Evolutionary conservation across 345 rosid genomes (phyloP).

Genomic region (Melaleuca alternifolia): DNA sequence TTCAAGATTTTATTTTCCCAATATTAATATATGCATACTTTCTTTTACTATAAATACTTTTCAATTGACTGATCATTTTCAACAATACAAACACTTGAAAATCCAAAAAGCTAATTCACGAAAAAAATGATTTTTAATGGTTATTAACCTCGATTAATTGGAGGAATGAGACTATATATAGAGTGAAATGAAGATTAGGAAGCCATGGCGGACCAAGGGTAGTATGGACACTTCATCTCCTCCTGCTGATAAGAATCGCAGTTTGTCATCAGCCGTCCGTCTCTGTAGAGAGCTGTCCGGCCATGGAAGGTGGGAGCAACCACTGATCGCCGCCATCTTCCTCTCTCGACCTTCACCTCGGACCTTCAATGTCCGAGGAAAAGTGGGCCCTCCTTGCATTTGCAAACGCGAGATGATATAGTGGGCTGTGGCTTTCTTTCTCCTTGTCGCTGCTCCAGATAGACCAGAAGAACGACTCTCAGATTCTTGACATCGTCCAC

Average conservation of each 20-base stretch:
- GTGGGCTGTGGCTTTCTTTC: background rate
- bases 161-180: background rate
- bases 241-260: background rate
- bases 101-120: too few relatives aligned
- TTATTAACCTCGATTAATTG: fast-evolving
- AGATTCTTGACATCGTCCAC: background rate
- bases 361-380: background rate
- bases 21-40: too few relatives aligned
- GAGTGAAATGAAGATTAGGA: background rate
- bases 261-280: background rate
- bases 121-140: background rate
- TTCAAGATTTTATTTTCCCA: too few relatives aligned
- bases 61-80: too few relatives aligned
- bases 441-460: background rate
- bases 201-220: background rate
- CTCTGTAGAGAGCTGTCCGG: background rate
- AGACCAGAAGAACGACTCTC: background rate
- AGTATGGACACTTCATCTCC: background rate
- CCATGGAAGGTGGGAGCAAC: background rate
- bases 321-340: background rate
- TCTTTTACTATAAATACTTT: too few relatives aligned
- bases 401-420: background rate
- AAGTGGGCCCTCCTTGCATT: background rate
- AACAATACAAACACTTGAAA: too few relatives aligned
- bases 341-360: background rate